phyloP scores from a whole-genome alignment of 805 yeast species.

The Ogataea dorogensis region DNA sequence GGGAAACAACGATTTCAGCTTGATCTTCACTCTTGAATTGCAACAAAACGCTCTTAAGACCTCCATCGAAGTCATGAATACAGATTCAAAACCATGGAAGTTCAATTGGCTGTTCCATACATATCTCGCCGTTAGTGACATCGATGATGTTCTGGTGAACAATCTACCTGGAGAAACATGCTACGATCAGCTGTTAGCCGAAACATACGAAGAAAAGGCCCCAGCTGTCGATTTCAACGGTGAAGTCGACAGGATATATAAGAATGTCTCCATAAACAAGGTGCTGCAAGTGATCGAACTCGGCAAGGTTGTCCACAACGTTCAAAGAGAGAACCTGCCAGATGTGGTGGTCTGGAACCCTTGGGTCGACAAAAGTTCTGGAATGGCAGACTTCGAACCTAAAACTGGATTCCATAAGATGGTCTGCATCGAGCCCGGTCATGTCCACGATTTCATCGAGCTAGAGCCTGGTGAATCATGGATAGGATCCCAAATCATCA shows the following conservation, averaged over 20 bases:
- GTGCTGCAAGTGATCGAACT: conserved; percentile 64
- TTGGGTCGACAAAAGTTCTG: conserved; percentile 79
- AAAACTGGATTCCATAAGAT: conserved; percentile 77
- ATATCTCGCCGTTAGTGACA: conserved; percentile 71
- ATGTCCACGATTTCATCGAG: conserved; percentile 64
- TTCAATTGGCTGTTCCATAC: conserved; percentile 97
- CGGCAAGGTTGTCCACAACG: conserved; percentile 68
- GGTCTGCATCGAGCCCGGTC: conserved; percentile 96
- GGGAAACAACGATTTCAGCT: conserved; percentile 66
- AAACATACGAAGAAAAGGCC: conserved; percentile 64
- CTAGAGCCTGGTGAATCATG: conserved; percentile 73
- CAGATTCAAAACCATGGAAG: conserved; percentile 62
- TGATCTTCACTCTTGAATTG: conserved; percentile 67
- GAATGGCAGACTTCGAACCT: conserved; percentile 88
- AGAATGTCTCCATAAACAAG: conserved; percentile 52
- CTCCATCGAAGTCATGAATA: conserved; percentile 71
- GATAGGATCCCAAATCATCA: conserved; percentile 65
- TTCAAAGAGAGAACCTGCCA: conserved; percentile 57
- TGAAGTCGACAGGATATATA: conserved; percentile 86
- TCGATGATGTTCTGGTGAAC: conserved; percentile 72
- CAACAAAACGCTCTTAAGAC: conserved; percentile 60
- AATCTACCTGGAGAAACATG: conserved; percentile 74
- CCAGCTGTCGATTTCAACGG: conserved; percentile 71
- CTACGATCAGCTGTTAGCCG: conserved; percentile 71
- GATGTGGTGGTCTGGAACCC: conserved; percentile 96